Conservation (phyloP, 805 yeast species). For the Saccharomyces eubayanus region DNA sequence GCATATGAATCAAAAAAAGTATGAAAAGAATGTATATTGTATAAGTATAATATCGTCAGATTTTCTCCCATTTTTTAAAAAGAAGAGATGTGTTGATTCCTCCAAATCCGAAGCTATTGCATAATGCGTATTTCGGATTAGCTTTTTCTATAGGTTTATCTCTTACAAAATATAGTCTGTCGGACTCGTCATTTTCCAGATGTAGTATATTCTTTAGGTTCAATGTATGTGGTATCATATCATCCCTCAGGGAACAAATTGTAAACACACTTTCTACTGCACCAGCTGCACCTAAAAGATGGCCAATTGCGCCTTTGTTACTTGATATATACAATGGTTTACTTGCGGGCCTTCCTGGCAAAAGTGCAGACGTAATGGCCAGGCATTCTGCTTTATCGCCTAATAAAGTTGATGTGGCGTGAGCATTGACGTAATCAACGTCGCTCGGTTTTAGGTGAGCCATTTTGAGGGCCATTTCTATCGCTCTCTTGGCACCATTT, state of each 20-base stretch:
- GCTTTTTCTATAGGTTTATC: constrained; percentile 35
- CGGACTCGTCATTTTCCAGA: background rate
- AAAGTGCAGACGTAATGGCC: constrained; percentile 46
- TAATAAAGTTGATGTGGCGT: constrained; percentile 84
- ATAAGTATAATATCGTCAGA: background rate
- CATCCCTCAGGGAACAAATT: constrained; percentile 50
- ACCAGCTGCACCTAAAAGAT: constrained; percentile 92
- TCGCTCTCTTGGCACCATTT: constrained; percentile 74
- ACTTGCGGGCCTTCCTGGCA: constrained; percentile 4
- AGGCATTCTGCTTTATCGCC: constrained; percentile 85
- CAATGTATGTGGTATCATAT: constrained; percentile 68
- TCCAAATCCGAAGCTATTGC: constrained; percentile 95
- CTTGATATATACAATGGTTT: constrained; percentile 51
- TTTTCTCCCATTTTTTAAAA: constrained; percentile 32
- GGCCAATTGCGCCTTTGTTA: constrained; percentile 90
- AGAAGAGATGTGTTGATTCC: constrained; percentile 83
- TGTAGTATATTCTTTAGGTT: constrained; percentile 46
- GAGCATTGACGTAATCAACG: constrained; percentile 84
- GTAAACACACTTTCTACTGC: constrained; percentile 85
- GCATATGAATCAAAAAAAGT: background rate
- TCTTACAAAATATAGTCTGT: constrained; percentile 49
- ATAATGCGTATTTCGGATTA: constrained; percentile 50
- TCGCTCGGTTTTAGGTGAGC: constrained; percentile 41
- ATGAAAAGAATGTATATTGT: background rate
- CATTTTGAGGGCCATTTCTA: constrained; percentile 60